Conservation (phyloP, 2,329 filamentous ascomycete genomes). For the Ophiostoma australiae region DNA sequence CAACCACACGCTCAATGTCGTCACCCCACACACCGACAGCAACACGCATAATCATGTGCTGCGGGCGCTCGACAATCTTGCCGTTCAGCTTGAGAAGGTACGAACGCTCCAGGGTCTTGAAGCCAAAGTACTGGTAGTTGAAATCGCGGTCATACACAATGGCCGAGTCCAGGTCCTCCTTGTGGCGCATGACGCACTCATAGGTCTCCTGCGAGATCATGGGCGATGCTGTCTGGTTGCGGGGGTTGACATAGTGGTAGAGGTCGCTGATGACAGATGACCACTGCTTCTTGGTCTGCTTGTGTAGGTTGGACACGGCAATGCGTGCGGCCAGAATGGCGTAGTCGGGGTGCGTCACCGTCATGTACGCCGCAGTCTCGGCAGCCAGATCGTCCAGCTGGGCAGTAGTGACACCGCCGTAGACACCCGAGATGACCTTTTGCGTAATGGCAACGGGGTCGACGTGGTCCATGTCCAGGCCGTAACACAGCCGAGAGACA, state of each 20-base stretch:
- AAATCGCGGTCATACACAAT: slow-evolving; percentile 99
- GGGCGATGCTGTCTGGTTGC: slow-evolving; percentile 74
- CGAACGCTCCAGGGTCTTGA: slow-evolving; percentile 97
- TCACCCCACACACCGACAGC: slow-evolving; percentile 95
- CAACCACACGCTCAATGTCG: slow-evolving; percentile 86
- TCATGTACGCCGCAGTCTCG: slow-evolving; percentile 99
- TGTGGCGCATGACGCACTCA: slow-evolving; percentile 90
- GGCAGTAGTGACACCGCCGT: slow-evolving; percentile 93
- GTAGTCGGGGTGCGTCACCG: slow-evolving; percentile 97
- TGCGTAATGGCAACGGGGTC: slow-evolving; percentile 97
- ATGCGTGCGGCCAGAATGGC: slow-evolving; percentile 97
- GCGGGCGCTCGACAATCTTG: slow-evolving; percentile 93
- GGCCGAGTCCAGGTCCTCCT: slow-evolving; percentile 94
- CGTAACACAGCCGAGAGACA: slow-evolving; percentile 95
- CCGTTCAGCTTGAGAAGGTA: slow-evolving; percentile 93
- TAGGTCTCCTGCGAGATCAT: slow-evolving; percentile 95
- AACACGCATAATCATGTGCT: slow-evolving; percentile 99
- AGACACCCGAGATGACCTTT: slow-evolving; percentile 99
- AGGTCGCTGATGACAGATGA: slow-evolving; percentile 91
- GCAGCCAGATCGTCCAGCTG: slow-evolving; percentile 96
- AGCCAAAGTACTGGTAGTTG: slow-evolving; percentile 99
- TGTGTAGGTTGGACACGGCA: slow-evolving; percentile 98
- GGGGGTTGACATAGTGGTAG: slow-evolving; percentile 94
- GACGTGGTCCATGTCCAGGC: slow-evolving; percentile 88
- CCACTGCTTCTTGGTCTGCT: slow-evolving; percentile 99